Conservation (phyloP, 257 asterid species). For the Nemophila menziesii region DNA sequence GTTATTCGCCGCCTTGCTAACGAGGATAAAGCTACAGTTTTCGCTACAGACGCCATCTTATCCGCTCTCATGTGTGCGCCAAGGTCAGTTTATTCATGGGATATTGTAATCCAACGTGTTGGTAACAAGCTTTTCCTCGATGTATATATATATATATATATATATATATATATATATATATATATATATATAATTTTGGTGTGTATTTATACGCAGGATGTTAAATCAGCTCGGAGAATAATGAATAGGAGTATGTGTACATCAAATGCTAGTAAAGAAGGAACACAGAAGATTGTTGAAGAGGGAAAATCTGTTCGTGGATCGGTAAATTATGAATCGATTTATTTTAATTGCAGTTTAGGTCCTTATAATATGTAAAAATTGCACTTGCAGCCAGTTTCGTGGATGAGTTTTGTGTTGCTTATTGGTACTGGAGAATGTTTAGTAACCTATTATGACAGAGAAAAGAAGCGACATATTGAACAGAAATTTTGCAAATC, state of each 20-base stretch:
- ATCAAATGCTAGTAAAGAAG: constrained; percentile 26
- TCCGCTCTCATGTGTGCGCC: constrained; percentile 89
- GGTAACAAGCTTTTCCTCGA: no score
- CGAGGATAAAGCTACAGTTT: constrained; percentile 95
- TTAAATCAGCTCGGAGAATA: background rate
- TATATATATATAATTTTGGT: no score
- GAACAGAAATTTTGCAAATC: constrained; percentile 73
- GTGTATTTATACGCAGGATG: background rate
- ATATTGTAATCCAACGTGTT: no score
- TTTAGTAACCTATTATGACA: constrained; percentile 61
- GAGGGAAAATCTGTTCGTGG: constrained; percentile 62
- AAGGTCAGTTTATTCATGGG: no score
- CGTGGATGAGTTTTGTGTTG: constrained; percentile 82
- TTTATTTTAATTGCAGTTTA: no score
- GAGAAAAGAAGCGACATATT: constrained; percentile 73
- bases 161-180: no score
- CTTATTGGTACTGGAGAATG: constrained; percentile 78
- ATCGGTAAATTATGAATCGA: no score
- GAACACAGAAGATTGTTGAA: constrained; percentile 35
- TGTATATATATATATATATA: no score
- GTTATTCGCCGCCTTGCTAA: constrained; percentile 85
- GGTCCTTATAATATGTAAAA: no score
- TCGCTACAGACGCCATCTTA: constrained; percentile 73
- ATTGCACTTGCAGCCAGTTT: constrained; percentile 47
- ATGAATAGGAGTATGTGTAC: constrained; percentile 3